Evolutionary conservation across 2,329 filamentous ascomycete species (phyloP).

Genomic region (Mycosphaerelloides madeirae): DNA sequence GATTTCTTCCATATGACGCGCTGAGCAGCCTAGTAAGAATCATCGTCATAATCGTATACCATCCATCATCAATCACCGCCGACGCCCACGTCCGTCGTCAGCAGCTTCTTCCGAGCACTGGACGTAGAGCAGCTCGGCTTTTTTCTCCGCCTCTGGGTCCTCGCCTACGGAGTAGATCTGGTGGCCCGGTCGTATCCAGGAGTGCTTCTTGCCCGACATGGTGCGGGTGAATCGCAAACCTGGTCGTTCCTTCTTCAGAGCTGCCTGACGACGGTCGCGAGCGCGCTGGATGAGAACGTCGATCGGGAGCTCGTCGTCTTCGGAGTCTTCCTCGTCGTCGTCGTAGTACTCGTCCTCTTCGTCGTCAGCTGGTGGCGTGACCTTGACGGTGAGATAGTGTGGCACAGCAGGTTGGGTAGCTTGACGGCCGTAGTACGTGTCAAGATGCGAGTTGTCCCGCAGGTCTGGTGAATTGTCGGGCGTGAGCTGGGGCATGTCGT

Average conservation of each 20-base stretch:
- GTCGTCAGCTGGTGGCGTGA: conserved; percentile 15
- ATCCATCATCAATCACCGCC: too few species aligned
- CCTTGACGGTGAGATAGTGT: conserved; percentile 17
- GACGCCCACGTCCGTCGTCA: too few species aligned
- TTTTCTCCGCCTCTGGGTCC: conserved; percentile 23
- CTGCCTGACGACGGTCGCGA: conserved; percentile 13
- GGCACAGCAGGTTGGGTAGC: conserved; percentile 12
- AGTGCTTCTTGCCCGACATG: conserved; percentile 29
- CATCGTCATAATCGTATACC: too few species aligned
- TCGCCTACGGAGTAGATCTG: conserved; percentile 28
- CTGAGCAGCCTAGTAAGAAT: too few species aligned
- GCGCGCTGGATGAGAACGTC: conserved; percentile 24
- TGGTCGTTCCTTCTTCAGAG: conserved; percentile 24
- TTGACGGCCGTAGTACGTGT: conserved; percentile 10
- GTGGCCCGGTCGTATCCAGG: conserved; percentile 28
- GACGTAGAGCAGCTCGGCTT: conserved; percentile 16
- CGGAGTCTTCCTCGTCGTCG: conserved; percentile 20
- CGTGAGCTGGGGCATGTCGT: conserved; percentile 27
- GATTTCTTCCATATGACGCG: too few species aligned
- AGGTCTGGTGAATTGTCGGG: conserved; percentile 30
- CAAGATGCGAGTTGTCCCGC: neutral
- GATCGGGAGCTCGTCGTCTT: conserved; percentile 25
- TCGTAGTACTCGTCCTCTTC: conserved; percentile 14
- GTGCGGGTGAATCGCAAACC: conserved; percentile 27
- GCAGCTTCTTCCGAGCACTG: too few species aligned